Conservation (phyloP, 108 stramenopile species). For the Thalassiosira profunda region DNA sequence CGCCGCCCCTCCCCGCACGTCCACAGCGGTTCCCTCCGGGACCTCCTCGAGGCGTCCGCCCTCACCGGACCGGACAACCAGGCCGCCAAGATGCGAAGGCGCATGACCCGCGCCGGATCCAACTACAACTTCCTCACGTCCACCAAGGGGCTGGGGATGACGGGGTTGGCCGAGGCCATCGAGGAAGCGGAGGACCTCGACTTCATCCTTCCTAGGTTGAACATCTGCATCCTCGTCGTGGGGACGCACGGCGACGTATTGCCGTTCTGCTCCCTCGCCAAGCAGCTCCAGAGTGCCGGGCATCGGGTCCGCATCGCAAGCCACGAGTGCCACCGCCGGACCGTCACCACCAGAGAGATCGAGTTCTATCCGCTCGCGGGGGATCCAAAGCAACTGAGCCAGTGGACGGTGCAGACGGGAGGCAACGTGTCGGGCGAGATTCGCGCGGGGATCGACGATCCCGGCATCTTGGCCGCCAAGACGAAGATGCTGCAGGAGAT, state of each 20-base stretch:
- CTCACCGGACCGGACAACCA: no score
- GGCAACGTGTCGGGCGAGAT: slow-evolving; percentile 59
- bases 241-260: slow-evolving; percentile 76
- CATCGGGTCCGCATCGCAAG: slow-evolving; percentile 75
- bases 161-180: background rate
- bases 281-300: slow-evolving; percentile 49
- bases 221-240: slow-evolving; percentile 67
- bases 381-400: slow-evolving; percentile 66
- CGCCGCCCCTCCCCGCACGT: no score
- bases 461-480: slow-evolving; percentile 57
- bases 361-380: slow-evolving; percentile 89
- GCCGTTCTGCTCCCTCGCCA: slow-evolving; percentile 63
- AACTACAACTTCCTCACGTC: slow-evolving; percentile 6
- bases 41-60: no score
- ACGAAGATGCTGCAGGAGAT: slow-evolving; percentile 69
- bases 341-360: slow-evolving; percentile 54
- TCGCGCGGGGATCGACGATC: slow-evolving; percentile 25
- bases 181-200: slow-evolving; percentile 12
- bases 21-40: no score
- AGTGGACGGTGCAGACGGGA: slow-evolving; percentile 75
- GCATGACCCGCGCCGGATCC: background rate
- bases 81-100: background rate
- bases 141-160: background rate
- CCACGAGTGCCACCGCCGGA: slow-evolving; percentile 61
- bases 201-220: slow-evolving; percentile 56